Conservation (phyloP, 78 protist genomes). For the Protostelium mycophagum region DNA sequence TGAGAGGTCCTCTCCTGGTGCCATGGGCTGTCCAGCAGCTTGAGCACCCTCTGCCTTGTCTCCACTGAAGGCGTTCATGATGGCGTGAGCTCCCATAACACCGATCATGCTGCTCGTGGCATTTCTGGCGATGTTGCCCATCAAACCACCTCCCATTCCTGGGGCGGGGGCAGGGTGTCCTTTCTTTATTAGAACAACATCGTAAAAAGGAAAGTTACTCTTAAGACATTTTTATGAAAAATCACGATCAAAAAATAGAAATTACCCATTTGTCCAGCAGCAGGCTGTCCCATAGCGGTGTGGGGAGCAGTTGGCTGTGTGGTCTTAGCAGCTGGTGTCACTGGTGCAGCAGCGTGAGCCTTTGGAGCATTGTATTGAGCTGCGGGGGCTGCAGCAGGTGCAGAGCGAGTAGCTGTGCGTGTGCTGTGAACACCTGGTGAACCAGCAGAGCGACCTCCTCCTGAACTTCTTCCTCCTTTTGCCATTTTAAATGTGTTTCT, state of each 20-base stretch:
- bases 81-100: background rate
- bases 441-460: background rate
- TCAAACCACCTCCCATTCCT: background rate
- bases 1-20: background rate
- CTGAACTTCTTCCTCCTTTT: background rate
- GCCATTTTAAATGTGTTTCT: background rate
- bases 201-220: too few species aligned
- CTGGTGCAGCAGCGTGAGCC: background rate
- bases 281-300: background rate
- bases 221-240: too few species aligned
- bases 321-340: background rate
- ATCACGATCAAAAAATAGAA: too few species aligned
- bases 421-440: background rate
- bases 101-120: background rate
- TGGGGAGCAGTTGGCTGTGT: background rate
- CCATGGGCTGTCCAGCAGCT: background rate
- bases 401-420: background rate
- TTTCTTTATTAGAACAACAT: too few species aligned
- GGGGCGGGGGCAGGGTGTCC: background rate
- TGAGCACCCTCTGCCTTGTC: background rate
- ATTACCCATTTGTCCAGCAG: too few species aligned
- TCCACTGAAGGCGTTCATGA: background rate
- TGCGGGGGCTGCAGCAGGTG: background rate
- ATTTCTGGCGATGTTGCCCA: background rate
- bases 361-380: background rate